phyloP scores from a whole-genome alignment of 805 yeast species.

The Ogataea ganodermae region DNA sequence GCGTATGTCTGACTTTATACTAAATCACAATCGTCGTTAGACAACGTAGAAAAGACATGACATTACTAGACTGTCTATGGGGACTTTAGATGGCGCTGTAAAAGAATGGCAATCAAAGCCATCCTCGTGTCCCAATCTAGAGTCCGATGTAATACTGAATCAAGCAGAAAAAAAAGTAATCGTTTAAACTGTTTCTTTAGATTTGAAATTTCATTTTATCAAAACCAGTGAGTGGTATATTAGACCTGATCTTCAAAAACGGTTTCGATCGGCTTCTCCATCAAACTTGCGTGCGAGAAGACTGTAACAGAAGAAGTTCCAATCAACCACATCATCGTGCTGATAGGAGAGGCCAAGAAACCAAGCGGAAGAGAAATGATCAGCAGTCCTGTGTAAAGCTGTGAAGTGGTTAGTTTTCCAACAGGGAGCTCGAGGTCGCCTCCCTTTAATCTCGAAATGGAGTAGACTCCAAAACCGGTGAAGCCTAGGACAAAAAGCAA shows the following conservation, averaged over 20 bases:
- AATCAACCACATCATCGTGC: constrained; percentile 93
- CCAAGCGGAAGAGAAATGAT: constrained; percentile 59
- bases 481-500: constrained; percentile 80
- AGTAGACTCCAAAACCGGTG: constrained; percentile 71
- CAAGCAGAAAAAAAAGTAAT: too few species aligned
- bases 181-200: too few species aligned
- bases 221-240: neutral
- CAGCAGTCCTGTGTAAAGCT: constrained; percentile 84
- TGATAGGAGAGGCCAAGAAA: constrained; percentile 47
- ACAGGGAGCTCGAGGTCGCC: constrained; percentile 78
- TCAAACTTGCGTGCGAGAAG: constrained; percentile 84
- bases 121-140: too few species aligned
- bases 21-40: too few species aligned
- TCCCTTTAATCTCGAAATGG: constrained; percentile 79
- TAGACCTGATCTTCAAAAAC: constrained; percentile 80
- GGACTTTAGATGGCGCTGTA: too few species aligned
- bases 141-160: too few species aligned
- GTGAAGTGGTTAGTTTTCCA: constrained; percentile 75
- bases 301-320: constrained; percentile 90
- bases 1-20: too few species aligned
- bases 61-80: too few species aligned
- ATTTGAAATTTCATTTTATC: neutral
- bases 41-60: too few species aligned
- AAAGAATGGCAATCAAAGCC: too few species aligned
- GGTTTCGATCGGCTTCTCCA: constrained; percentile 97